Evolutionary conservation across 2,329 filamentous ascomycete species (phyloP).

Genomic region (Fusarium lyarnte): DNA sequence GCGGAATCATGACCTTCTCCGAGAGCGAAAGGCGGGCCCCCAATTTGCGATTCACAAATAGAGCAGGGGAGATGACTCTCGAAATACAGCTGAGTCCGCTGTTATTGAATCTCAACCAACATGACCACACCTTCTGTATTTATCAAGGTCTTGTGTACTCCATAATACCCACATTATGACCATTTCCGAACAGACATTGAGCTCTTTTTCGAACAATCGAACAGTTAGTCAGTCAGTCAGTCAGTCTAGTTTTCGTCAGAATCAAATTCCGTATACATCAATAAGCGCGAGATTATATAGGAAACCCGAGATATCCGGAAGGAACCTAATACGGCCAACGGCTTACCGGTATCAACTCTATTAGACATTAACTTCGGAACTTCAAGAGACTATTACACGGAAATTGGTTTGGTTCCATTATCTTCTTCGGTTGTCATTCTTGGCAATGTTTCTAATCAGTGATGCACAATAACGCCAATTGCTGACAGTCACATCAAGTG

Average conservation of each 20-base stretch:
- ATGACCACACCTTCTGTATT: not conserved
- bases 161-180: not conserved
- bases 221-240: not conserved
- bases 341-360: not conserved
- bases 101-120: not conserved
- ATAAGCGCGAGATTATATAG: not conserved
- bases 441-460: not conserved
- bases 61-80: not conserved
- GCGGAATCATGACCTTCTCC: conserved; percentile 13
- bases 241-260: not conserved
- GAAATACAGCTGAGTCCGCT: conserved; percentile 15
- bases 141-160: not conserved
- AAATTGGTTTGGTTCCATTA: not conserved
- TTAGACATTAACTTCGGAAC: conserved; percentile 2
- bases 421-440: not conserved
- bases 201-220: conserved; percentile 9
- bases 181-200: conserved; percentile 1
- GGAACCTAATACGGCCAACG: conserved; percentile 5
- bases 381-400: not conserved
- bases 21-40: conserved; percentile 1
- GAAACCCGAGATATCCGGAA: conserved; percentile 7
- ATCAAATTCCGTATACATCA: not conserved
- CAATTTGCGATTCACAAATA: not conserved
- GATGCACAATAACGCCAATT: not conserved
- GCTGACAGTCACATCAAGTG: not conserved